Conservation (phyloP, 2,329 filamentous ascomycete species). For the Phyllosticta citrichinensis region DNA sequence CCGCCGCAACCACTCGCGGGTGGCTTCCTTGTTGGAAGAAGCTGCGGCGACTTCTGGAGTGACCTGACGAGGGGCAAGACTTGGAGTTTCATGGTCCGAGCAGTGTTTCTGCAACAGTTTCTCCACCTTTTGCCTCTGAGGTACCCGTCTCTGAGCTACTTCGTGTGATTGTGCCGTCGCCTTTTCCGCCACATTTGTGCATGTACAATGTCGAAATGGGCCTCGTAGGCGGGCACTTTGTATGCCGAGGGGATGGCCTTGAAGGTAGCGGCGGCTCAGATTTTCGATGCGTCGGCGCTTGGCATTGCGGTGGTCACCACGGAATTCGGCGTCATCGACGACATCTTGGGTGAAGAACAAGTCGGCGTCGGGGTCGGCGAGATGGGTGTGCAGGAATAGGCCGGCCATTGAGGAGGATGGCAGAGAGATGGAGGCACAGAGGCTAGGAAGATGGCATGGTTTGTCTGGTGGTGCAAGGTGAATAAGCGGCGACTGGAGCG, state of each 20-base stretch:
- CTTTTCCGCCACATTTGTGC: too few species aligned
- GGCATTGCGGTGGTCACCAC: constrained; percentile 30
- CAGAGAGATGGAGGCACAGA: neutral
- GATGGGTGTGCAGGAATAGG: neutral
- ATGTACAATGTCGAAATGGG: constrained; percentile 38
- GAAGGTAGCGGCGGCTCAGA: constrained; percentile 48
- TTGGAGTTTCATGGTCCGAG: too few species aligned
- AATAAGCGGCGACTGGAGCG: neutral
- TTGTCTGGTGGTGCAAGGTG: neutral
- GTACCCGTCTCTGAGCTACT: neutral
- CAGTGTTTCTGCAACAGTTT: too few species aligned
- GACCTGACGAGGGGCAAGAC: neutral
- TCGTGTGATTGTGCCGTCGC: neutral
- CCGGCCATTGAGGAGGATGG: neutral
- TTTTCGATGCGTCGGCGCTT: constrained; percentile 49
- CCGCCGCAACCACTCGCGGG: neutral
- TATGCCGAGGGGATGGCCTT: constrained; percentile 47
- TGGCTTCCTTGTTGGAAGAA: neutral
- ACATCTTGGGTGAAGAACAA: neutral
- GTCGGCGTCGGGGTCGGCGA: neutral
- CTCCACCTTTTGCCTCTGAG: too few species aligned
- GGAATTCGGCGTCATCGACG: neutral
- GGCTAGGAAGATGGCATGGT: neutral
- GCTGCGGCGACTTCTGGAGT: neutral
- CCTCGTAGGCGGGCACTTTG: constrained; percentile 52